Conservation (phyloP, 176 grass and related monocot species). For the Ananas comosus region DNA sequence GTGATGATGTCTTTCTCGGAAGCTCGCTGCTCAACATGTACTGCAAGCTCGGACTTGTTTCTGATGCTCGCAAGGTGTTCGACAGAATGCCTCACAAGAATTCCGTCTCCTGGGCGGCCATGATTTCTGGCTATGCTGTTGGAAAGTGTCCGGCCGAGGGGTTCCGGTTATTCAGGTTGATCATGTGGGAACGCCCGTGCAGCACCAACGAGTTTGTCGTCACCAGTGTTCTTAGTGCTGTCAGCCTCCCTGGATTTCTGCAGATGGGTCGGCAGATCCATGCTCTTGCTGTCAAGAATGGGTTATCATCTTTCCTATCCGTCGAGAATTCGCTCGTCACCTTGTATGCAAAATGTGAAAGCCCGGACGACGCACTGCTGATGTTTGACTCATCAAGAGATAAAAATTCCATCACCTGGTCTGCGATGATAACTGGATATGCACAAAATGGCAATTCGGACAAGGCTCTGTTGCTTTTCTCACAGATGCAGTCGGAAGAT, state of each 20-base stretch:
- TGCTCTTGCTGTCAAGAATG: conserved; percentile 38
- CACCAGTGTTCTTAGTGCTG: conserved; percentile 45
- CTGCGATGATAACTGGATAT: conserved; percentile 55
- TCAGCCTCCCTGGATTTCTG: conserved; percentile 41
- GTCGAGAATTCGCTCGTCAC: conserved; percentile 69
- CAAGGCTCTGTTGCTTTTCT: conserved; percentile 41
- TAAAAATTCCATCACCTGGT: conserved; percentile 76
- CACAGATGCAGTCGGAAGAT: conserved; percentile 45
- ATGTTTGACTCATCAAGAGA: conserved; percentile 42
- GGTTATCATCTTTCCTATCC: conserved; percentile 33
- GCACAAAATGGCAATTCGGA: conserved; percentile 52
- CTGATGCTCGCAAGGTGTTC: conserved; percentile 47
- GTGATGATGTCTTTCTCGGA: conserved; percentile 33
- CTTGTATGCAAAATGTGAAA: conserved; percentile 52
- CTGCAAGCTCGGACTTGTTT: conserved; percentile 34
- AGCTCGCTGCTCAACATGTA: conserved; percentile 64
- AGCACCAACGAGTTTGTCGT: conserved; percentile 53
- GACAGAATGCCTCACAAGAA: conserved; percentile 49
- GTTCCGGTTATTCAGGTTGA: conserved; percentile 39
- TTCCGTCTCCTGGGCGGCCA: conserved; percentile 47
- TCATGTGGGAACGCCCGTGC: conserved; percentile 28
- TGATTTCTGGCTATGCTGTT: conserved; percentile 52
- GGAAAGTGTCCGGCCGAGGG: conserved; percentile 35
- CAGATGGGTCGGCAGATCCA: conserved; percentile 51
- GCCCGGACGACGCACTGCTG: conserved; percentile 36